Evolutionary conservation across 2,329 filamentous ascomycete genomes (phyloP), one percentile per base, ranked within the genome.

Genomic region (Pseudocercospora ulei): DNA sequence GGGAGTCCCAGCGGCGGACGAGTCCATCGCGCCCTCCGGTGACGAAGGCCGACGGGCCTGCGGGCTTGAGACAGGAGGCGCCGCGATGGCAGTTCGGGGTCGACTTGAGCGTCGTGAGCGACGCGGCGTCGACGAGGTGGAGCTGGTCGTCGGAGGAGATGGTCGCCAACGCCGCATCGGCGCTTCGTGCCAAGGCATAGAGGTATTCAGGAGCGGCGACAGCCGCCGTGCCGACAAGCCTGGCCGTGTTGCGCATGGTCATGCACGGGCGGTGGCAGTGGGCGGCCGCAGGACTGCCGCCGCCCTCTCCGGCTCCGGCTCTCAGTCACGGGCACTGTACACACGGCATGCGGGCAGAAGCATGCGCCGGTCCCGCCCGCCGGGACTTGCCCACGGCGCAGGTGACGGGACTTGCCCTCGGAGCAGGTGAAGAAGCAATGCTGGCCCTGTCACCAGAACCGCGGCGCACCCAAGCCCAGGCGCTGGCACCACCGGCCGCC

Each of bases 91-190:
- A 64, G 6, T 71, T 72, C 22, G 59, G 56, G 31, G 75, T 62
- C 5, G 63, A 62, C 35, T 65, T 69, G 0, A 72, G 67, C 2
- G 65, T 56, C 38, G 66, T 66, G 14, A 86, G 64, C 14, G 67
- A 69, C 1, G 64, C 48, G 0, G 78, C 71, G 56, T 82, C 71
- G 48, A 86, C 71, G 11, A 83, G 62, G 17, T 74, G 71, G 12
- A 87, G 65, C n/a, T 67, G 70, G 60, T 83, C 75, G 62, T 85
- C 78, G 0, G 81, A 83, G 2, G 77, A 73, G 40, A 81, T 80
- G 9, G 74, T 70, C 1, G 73, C 75, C 25, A 82, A 66, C 3
- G 56, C 51, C 22, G 39, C 46, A 24, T 47, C 47, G 19, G 43
- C 41, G 6, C 40, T 70, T 66, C 18, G 27, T 11, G 63, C 62